These are phyloP conservation scores for Saturnispora diversa DNA, from an alignment of 805 yeast species.

Conservation along the genomic window DNA sequence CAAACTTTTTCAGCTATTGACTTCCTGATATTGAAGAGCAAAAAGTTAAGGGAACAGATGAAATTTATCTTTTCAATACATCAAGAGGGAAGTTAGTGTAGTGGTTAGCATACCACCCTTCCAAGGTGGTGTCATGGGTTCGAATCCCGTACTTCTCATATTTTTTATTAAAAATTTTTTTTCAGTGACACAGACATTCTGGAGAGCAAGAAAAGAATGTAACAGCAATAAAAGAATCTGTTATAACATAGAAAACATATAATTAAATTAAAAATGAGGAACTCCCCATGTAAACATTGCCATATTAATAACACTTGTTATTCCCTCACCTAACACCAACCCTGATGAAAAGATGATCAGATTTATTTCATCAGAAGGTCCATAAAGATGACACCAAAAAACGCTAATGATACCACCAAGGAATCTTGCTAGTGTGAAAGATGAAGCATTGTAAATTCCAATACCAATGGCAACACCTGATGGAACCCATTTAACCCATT, in stretches of 20 bases:
- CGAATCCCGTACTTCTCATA: slow-evolving; percentile 85
- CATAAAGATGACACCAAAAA: slow-evolving; percentile 38
- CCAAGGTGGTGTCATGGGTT: slow-evolving; percentile 93
- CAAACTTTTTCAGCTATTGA: too few relatives aligned
- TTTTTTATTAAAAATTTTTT: not conserved
- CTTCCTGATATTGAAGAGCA: too few relatives aligned
- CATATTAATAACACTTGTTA: slow-evolving; percentile 78
- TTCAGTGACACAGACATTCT: too few relatives aligned
- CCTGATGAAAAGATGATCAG: slow-evolving; percentile 90
- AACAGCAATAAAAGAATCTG: too few relatives aligned
- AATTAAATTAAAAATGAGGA: slow-evolving; percentile 52
- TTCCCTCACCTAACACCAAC: slow-evolving; percentile 87
- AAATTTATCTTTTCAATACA: not conserved
- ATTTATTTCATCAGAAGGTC: slow-evolving; percentile 39
- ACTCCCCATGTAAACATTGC: slow-evolving; percentile 59
- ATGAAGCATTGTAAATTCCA: slow-evolving; percentile 90
- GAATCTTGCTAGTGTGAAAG: slow-evolving; percentile 88
- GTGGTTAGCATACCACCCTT: slow-evolving; percentile 90
- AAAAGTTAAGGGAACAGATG: too few relatives aligned
- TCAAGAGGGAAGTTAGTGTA: slow-evolving; percentile 71
- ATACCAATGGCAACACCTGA: slow-evolving; percentile 96
- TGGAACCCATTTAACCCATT: slow-evolving; percentile 56
- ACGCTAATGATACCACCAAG: slow-evolving; percentile 72
- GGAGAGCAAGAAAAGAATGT: too few relatives aligned
- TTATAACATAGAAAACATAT: too few relatives aligned